These are phyloP conservation scores for Leptodontidium sp. DNA, from an alignment of 2,329 filamentous ascomycete genomes.

Conservation along the genomic window DNA sequence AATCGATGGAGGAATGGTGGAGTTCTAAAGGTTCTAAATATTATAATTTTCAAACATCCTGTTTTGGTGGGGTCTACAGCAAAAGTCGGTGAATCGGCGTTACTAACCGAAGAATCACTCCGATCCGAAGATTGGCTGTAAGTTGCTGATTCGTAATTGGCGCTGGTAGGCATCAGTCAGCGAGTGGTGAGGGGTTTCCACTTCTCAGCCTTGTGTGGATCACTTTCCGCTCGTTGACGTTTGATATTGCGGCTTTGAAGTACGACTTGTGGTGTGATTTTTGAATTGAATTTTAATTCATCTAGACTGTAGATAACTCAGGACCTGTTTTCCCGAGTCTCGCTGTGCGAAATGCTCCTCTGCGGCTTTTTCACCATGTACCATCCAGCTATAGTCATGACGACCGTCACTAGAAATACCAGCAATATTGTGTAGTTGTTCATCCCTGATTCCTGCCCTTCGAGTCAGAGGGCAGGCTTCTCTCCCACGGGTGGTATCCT, in stretches of 20 bases:
- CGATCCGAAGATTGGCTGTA: no score
- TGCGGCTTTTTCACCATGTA: constrained; percentile 18
- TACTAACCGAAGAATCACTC: no score
- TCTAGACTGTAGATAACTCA: neutral
- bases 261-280: neutral
- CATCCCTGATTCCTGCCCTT: neutral
- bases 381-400: constrained; percentile 20
- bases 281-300: neutral
- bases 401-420: constrained; percentile 16
- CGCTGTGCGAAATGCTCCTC: neutral
- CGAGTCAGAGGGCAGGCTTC: constrained; percentile 37
- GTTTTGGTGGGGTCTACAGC: no score
- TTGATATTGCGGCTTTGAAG: neutral
- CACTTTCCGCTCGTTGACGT: neutral
- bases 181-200: constrained; percentile 1
- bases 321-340: neutral
- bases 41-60: no score
- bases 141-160: constrained; percentile 18
- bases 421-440: constrained; percentile 16
- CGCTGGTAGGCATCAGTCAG: constrained; percentile 10
- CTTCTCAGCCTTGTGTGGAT: constrained; percentile 8
- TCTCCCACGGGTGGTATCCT: constrained; percentile 55
- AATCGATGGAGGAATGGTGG: no score
- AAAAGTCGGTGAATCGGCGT: no score
- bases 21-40: no score